Evolutionary conservation across 768 basidiomycete genomes (phyloP).

Genomic region (Collybia sordida): DNA sequence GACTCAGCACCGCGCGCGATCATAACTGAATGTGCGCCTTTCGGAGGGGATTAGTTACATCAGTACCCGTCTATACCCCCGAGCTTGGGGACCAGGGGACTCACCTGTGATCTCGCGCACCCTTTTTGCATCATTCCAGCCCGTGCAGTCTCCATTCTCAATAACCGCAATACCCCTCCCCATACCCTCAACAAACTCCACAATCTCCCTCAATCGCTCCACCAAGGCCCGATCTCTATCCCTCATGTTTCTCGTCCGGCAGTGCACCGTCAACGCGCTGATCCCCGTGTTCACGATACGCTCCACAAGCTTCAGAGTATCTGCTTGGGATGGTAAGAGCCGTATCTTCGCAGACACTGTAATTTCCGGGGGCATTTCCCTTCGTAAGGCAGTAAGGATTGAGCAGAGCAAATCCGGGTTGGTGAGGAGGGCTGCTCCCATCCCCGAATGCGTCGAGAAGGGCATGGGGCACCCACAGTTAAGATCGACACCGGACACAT

Average conservation of each 20-base stretch:
- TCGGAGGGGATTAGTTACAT: neutral
- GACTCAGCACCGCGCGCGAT: slow-evolving; percentile 93
- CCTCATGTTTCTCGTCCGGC: slow-evolving; percentile 91
- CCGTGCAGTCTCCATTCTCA: slow-evolving; percentile 91
- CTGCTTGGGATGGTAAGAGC: slow-evolving; percentile 80
- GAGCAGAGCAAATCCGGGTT: slow-evolving; percentile 90
- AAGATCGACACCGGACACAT: slow-evolving; percentile 93
- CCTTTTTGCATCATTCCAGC: slow-evolving; percentile 74
- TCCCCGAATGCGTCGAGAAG: slow-evolving; percentile 90
- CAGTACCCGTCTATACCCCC: neutral
- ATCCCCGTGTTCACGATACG: slow-evolving; percentile 87
- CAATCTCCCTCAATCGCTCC: slow-evolving; percentile 79
- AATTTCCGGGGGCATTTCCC: slow-evolving; percentile 70
- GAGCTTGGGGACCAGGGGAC: neutral
- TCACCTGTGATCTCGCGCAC: slow-evolving; percentile 74
- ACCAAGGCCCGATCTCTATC: slow-evolving; percentile 77
- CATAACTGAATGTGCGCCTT: slow-evolving; percentile 91
- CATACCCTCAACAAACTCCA: slow-evolving; percentile 75
- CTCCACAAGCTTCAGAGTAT: slow-evolving; percentile 87
- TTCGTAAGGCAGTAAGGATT: slow-evolving; percentile 79
- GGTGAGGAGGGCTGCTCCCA: slow-evolving; percentile 94
- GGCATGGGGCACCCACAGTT: slow-evolving; percentile 98
- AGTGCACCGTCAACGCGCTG: slow-evolving; percentile 89
- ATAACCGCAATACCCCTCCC: slow-evolving; percentile 83
- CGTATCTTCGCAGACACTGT: slow-evolving; percentile 95